phyloP scores from a whole-genome alignment of 73 alveolate genomes.

The Effrenium voratum region DNA sequence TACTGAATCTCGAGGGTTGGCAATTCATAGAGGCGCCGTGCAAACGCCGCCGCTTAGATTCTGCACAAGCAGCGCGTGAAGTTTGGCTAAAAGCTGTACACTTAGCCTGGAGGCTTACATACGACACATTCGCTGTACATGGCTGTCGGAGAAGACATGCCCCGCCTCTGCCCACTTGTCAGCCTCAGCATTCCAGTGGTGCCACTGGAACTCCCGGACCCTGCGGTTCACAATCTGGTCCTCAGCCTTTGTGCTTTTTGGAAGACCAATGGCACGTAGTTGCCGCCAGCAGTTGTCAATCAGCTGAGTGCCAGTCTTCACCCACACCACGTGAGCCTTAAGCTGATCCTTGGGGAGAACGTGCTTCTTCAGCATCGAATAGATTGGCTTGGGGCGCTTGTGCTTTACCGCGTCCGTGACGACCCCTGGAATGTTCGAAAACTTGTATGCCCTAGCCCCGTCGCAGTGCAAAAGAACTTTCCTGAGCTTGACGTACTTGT shows the following conservation, averaged over 20 bases:
- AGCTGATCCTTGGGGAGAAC: background rate
- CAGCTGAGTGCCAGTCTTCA: conserved; percentile 39
- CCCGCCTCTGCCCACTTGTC: conserved; percentile 11
- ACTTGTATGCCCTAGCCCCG: conserved; percentile 31
- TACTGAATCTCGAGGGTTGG: no score
- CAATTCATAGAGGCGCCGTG: no score
- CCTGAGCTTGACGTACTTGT: background rate
- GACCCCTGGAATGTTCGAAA: background rate
- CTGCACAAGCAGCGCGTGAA: no score
- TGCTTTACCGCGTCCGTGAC: conserved; percentile 28
- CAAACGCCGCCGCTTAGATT: no score
- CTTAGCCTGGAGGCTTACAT: no score
- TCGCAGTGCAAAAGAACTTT: background rate
- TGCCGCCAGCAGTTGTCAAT: conserved; percentile 41
- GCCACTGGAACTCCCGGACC: conserved; percentile 25
- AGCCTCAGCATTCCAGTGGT: background rate
- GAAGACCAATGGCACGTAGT: background rate
- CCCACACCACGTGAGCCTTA: conserved; percentile 35
- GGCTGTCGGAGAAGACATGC: no score
- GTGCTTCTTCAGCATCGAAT: background rate
- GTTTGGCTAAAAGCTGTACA: no score
- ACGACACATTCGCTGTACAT: no score
- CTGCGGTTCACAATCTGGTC: background rate
- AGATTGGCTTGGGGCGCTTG: conserved; percentile 31
- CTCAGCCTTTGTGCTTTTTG: conserved; percentile 8